phyloP scores from a whole-genome alignment of 768 basidiomycete species.

The Leccinum obscurum region DNA sequence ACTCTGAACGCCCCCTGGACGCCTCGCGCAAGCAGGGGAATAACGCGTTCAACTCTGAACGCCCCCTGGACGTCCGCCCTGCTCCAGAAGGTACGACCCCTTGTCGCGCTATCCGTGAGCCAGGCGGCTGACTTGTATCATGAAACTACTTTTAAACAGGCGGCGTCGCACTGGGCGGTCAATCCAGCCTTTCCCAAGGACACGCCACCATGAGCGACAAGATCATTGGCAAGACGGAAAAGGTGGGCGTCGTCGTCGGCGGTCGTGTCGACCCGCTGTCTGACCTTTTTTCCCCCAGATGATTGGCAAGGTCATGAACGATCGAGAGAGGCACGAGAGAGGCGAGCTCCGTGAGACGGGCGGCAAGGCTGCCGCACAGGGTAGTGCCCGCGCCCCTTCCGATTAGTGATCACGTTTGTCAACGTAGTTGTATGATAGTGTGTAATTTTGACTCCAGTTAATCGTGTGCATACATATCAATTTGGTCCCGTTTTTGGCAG shows the following conservation, averaged over 20 bases:
- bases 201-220: slow-evolving; percentile 52
- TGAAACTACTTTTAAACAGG: slow-evolving; percentile 6
- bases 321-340: slow-evolving; percentile 53
- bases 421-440: neutral
- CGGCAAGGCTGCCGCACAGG: slow-evolving; percentile 48
- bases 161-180: slow-evolving; percentile 29
- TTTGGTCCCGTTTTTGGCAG: neutral
- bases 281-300: slow-evolving; percentile 35
- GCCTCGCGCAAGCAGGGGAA: neutral
- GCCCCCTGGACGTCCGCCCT: slow-evolving; percentile 40
- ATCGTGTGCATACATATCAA: neutral
- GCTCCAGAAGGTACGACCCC: slow-evolving; percentile 30
- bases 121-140: neutral
- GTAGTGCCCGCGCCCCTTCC: slow-evolving; percentile 42
- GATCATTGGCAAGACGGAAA: slow-evolving; percentile 57
- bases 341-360: slow-evolving; percentile 57
- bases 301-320: slow-evolving; percentile 46
- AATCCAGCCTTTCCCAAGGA: slow-evolving; percentile 28
- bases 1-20: slow-evolving; percentile 27
- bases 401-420: slow-evolving; percentile 28
- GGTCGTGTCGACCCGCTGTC: neutral
- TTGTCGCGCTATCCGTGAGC: neutral
- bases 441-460: neutral
- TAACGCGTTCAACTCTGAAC: slow-evolving; percentile 33
- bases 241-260: slow-evolving; percentile 37